A percentile compares a stretch with the other conserved stretches of the same genome.
phyloP scores from a whole-genome alignment of 768 basidiomycete species.

The Austroboletus eburneus region DNA sequence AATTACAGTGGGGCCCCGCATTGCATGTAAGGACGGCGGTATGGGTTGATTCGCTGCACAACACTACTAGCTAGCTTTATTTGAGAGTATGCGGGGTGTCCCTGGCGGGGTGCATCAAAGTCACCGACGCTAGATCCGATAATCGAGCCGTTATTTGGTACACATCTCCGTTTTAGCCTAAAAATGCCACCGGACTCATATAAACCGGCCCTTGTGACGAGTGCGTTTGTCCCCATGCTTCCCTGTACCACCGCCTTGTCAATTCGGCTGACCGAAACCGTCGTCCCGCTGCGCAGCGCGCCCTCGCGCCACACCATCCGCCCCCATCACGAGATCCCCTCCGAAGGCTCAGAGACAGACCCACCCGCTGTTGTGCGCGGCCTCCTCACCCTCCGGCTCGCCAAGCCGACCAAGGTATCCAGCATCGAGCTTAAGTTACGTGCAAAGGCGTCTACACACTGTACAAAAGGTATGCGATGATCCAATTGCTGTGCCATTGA shows the following conservation, averaged over 20 bases:
- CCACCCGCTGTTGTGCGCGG: conserved; percentile 66
- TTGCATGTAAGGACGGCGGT: too few species aligned
- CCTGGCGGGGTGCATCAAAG: too few species aligned
- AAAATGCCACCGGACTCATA: too few species aligned
- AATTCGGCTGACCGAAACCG: conserved; percentile 68
- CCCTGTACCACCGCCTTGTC: conserved; percentile 41
- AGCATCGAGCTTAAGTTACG: conserved; percentile 79
- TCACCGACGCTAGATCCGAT: too few species aligned
- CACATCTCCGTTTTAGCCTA: too few species aligned
- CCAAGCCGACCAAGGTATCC: conserved; percentile 80
- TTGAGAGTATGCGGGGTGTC: too few species aligned
- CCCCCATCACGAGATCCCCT: conserved; percentile 21
- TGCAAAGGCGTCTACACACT: conserved; percentile 67
- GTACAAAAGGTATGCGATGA: conserved; percentile 94
- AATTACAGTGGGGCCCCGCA: too few species aligned
- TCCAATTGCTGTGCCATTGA: not conserved
- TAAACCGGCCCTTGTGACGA: too few species aligned
- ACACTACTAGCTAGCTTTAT: too few species aligned
- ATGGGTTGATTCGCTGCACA: too few species aligned
- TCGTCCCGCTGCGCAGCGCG: conserved; percentile 57
- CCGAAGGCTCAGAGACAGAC: not conserved
- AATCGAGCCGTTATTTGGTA: too few species aligned
- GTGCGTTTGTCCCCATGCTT: conserved; percentile 5
- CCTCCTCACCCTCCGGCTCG: conserved; percentile 55
- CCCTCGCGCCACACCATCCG: conserved; percentile 20